Conservation (phyloP, 1,284 basidiomycete genomes). For the Somion occarium region DNA sequence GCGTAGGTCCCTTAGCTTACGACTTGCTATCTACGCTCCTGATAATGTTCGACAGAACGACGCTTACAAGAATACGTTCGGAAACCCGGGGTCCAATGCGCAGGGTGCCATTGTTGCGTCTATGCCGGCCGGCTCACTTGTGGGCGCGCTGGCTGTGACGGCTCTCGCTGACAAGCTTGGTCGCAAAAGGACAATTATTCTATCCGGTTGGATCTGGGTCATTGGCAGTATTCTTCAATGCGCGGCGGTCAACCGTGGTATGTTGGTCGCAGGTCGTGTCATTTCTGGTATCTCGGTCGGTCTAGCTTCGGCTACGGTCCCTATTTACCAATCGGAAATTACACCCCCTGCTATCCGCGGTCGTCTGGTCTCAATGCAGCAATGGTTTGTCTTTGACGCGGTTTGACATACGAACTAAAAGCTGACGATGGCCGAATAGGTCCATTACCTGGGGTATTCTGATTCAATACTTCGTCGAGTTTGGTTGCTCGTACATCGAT, state of each 20-base stretch:
- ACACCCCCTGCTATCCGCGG: slow-evolving; percentile 68
- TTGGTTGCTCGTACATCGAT: slow-evolving; percentile 70
- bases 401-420: too few relatives aligned
- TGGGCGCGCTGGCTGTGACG: slow-evolving; percentile 58
- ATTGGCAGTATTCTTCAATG: slow-evolving; percentile 68
- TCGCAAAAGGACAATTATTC: slow-evolving; percentile 59
- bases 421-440: too few relatives aligned
- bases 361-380: slow-evolving; percentile 71
- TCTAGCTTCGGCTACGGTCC: slow-evolving; percentile 35
- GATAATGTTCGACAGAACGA: slow-evolving; percentile 38
- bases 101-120: slow-evolving; percentile 76
- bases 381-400: slow-evolving; percentile 42
- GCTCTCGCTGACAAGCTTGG: slow-evolving; percentile 62
- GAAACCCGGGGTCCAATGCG: slow-evolving; percentile 42
- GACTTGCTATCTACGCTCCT: background rate
- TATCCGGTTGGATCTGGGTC: slow-evolving; percentile 66
- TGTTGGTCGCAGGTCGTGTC: slow-evolving; percentile 43
- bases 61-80: slow-evolving; percentile 48
- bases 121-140: slow-evolving; percentile 70
- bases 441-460: slow-evolving; percentile 75
- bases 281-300: slow-evolving; percentile 36
- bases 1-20: slow-evolving; percentile 33
- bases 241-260: slow-evolving; percentile 55
- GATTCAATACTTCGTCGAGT: slow-evolving; percentile 70
- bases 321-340: slow-evolving; percentile 62